These are phyloP conservation scores for Clonostachys solani DNA, from an alignment of 2,329 filamentous ascomycete species.

Conservation along the genomic window DNA sequence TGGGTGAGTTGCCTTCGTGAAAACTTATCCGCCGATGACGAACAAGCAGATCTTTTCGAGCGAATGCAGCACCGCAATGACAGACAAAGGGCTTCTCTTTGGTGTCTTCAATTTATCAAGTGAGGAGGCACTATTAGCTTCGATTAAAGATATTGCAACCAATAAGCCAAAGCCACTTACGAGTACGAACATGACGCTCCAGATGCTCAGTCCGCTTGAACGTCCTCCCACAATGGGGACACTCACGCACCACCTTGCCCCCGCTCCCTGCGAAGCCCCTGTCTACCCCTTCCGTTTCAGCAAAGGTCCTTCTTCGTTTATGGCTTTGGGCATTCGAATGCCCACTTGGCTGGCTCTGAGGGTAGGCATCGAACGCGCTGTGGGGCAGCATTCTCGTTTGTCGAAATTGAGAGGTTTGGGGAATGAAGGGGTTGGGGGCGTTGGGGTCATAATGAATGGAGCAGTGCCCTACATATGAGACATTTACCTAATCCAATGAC, in stretches of 20 bases:
- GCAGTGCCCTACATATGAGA: not conserved
- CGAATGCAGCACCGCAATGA: slow-evolving; percentile 36
- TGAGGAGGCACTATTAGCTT: not conserved
- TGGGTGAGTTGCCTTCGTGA: slow-evolving; percentile 20
- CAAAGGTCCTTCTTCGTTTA: too few species aligned
- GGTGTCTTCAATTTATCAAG: slow-evolving; percentile 25
- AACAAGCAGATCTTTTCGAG: slow-evolving; percentile 36
- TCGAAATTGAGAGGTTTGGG: not conserved
- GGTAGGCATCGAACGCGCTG: not conserved
- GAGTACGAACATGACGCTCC: slow-evolving; percentile 39
- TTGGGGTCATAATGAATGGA: not conserved
- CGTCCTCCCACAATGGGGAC: slow-evolving; percentile 33
- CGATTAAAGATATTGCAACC: not conserved
- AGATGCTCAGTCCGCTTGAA: slow-evolving; percentile 42
- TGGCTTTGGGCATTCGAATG: not conserved
- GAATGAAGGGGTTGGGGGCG: not conserved
- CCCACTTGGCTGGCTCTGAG: not conserved
- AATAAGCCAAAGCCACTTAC: slow-evolving; percentile 22
- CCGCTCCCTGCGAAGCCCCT: not conserved
- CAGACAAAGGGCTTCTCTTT: slow-evolving; percentile 43
- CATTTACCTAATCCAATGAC: not conserved
- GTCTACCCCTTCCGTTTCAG: too few species aligned
- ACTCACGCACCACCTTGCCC: slow-evolving; percentile 16
- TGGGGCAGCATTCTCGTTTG: not conserved
- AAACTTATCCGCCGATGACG: slow-evolving; percentile 33